Base-by-base conservation (phyloP, 805 yeast species). In the Wickerhamiella occidentalis region DNA sequence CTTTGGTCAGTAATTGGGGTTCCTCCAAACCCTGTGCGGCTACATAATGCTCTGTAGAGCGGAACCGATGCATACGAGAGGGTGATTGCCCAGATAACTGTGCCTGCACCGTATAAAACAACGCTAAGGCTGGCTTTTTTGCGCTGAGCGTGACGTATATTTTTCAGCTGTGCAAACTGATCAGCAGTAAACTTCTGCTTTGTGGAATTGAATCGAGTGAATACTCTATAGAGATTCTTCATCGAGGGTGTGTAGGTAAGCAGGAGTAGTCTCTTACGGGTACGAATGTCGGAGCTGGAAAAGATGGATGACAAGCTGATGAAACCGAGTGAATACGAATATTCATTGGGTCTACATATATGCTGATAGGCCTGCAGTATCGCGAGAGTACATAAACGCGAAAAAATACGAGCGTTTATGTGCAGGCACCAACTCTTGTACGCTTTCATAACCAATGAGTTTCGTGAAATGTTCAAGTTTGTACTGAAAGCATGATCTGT, bases 21-120 rank as follows among this genome's bases (percentile, higher is more conserved):
- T 38, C 98, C 98, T 45, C 90, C 96, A 76, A 83, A 92, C 0
- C 98, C 98, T 0, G 96, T 88, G 65, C 94, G 76, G 58, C 88
- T 85, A 70, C 98, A 92, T 26, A 92, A 73, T 7, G 88, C 86
- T 56, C 96, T 71, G 65, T 92, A 92, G 6, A 92, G 68, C 3
- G 97, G 97, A 17, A 92, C 98, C 0, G 96, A 85, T 8, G 87
- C 84, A 65, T 86, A 92, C 0, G 94, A 75, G 5, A 90, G 69
- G 77, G 69, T 12, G 82, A 69, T 54, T 12, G 55, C 55, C 40
- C 53, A 48, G 15, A 57, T 38, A 11, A 58, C 51, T 37, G 51
- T 15, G 4, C 57, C 51, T n/a, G 52, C 23, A 6, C 57, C 55
- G 43, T 60, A 60, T 19, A 58, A 49, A 17, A 56, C 56, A n/a